These are phyloP conservation scores for Boehmeria nivea DNA, from an alignment of 306 rosid species.

Conservation along the genomic window DNA sequence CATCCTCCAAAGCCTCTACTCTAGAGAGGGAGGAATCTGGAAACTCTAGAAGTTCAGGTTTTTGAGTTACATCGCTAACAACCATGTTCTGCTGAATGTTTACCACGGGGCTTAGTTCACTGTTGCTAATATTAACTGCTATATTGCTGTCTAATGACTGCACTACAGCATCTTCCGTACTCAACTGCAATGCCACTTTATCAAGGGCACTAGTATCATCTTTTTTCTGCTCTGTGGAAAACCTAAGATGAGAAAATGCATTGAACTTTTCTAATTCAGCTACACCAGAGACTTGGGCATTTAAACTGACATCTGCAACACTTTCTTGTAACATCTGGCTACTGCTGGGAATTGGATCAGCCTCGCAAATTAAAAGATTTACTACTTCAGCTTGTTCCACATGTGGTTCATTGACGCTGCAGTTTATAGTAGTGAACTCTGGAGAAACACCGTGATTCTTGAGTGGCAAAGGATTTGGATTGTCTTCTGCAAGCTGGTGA, in stretches of 20 bases:
- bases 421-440: no score
- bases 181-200: no score
- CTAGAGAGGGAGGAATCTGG: conserved; percentile 2
- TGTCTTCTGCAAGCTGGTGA: conserved; percentile 24
- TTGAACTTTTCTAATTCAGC: no score
- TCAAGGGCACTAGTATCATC: conserved; percentile 17
- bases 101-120: conserved; percentile 20
- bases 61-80: conserved; percentile 5
- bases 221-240: conserved; percentile 24
- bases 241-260: conserved; percentile 13
- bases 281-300: conserved; percentile 8
- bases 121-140: conserved; percentile 24
- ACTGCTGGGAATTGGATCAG: conserved; percentile 23
- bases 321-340: conserved; percentile 19
- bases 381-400: conserved; percentile 32
- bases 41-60: conserved; percentile 19
- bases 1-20: conserved; percentile 23
- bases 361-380: conserved; percentile 16
- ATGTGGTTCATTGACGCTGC: no score
- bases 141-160: conserved; percentile 18
- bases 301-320: conserved; percentile 24
- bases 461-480: conserved; percentile 10
- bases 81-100: conserved; percentile 23
- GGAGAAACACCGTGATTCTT: no score
- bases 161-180: conserved; percentile 29